Evolutionary conservation across 768 basidiomycete genomes (phyloP), one percentile per base, ranked within the genome.

Genomic region (Chalciporus chontae): DNA sequence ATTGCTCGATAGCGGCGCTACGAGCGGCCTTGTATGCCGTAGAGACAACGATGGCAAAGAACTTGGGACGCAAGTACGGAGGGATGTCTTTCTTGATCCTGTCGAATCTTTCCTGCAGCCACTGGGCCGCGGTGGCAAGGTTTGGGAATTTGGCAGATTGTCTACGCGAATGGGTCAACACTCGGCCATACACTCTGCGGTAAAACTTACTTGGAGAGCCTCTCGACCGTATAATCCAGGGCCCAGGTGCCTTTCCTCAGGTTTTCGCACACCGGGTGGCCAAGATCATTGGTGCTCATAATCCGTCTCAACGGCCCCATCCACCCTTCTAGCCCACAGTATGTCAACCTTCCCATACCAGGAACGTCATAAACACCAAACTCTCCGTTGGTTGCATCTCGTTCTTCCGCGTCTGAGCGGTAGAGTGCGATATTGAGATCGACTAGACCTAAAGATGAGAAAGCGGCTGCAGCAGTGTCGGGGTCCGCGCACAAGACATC

Each of bases 301-400:
- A 98, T 83, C 57, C 82, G 81, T 34, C 82, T 77, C 47, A 98
- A 72, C 0, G 84, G 84, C 57, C 85, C 80, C 93, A 99, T 97
- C 93, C 94, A 99, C 2, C 96, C 96, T 62, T 98, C 92, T 44
- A 98, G 67, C 15, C 96, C 96, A 60, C 94, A 97, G 68, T 97
- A 99, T 10, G 80, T 83, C 66, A 94, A 72, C 51, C 79, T 78
- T 0, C 88, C 92, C 19, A 80, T 61, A 19, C 77, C 80, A 5
- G 94, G 90, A 29, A 99, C 71, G 41, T 85, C 78, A 67, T 98
- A 98, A 1, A 73, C 79, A 3, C 96, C 94, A 62, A 85, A 83
- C 53, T 83, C 78, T 1, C 90, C 90, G 3, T 69, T 73, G 2
- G 91, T 95, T 3, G 89, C 87, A 64, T 98, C 95, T 32, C 83